Base-by-base conservation (phyloP, 2,329 filamentous ascomycete genomes). In the Trichoderma gracile region DNA sequence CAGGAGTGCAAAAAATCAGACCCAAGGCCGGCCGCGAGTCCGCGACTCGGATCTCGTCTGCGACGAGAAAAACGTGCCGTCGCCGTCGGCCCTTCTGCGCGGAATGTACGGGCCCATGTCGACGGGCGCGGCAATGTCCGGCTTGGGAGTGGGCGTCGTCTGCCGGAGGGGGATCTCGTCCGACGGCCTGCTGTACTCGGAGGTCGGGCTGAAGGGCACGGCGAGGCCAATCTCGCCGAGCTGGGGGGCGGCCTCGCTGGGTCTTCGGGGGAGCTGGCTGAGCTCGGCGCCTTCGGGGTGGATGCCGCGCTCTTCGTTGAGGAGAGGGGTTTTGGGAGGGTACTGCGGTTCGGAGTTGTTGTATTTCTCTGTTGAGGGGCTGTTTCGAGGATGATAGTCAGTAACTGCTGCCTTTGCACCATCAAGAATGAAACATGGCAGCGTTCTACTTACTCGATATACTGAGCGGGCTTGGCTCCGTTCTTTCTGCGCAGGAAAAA, bases 401-500 rank as follows among this genome's bases (percentile, higher is more conserved):
- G 33, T 38, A 3, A 38, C 33, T 38, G 33, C 30, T 9, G 30
- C 9, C 30, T 7, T 30, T 30, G 1, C 2, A 30, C 7, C 1
- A 9, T 8, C 8, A 30, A 9, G 30, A 9, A 30, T 9, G 9
- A 30, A 9, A 2, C 30, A 30, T 30, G 8, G 30, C 30, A 30
- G 30, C 30, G 30, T 2, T 2, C 7, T 56, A 14, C 65, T 73
- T 70, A 81, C 79, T 78, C 78, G 65, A 79, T 77, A 66, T 79
- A 80, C 30, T 78, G 47, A 3, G 40, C 7, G 3, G 55, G 56
- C 45, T 46, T 47, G 25, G 43, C 42, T 56, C 25, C 73, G 58
- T 74, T 76, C 56, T 76, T 78, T 43, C 79, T 79, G 53, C 79
- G 78, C 71, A 79, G 73, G 57, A 82, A 73, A 68, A 78, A 83